Conservation (phyloP, 2,329 filamentous ascomycete species). For the Epichloe hybrida region DNA sequence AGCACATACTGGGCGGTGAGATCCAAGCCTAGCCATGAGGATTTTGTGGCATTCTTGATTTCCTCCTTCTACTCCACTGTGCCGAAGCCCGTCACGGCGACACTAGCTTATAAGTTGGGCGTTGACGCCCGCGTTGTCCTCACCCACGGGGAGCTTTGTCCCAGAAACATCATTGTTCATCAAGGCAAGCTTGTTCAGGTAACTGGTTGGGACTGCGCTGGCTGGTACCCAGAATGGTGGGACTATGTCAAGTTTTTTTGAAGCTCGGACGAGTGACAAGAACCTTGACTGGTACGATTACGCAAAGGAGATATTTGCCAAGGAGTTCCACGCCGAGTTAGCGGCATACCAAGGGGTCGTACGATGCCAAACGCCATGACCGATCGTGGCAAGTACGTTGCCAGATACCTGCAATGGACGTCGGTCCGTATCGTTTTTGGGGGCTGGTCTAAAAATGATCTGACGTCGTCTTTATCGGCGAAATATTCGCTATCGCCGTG, state of each 20-base stretch:
- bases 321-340: constrained; percentile 13
- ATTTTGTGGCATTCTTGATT: constrained; percentile 14
- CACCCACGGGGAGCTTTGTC: constrained; percentile 16
- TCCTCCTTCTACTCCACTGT: constrained; percentile 15
- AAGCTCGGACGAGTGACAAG: constrained; percentile 13
- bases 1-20: constrained; percentile 18
- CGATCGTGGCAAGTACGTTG: background rate
- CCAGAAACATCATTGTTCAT: constrained; percentile 17
- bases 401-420: no score
- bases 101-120: constrained; percentile 11
- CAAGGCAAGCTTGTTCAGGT: constrained; percentile 13
- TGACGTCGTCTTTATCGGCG: no score
- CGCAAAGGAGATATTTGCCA: constrained; percentile 15
- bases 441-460: no score
- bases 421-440: no score
- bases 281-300: constrained; percentile 21
- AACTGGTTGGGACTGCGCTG: constrained; percentile 19
- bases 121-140: constrained; percentile 9
- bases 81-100: constrained; percentile 10
- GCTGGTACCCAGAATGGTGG: constrained; percentile 21
- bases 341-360: constrained; percentile 18
- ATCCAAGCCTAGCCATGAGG: constrained; percentile 4
- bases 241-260: constrained; percentile 22
- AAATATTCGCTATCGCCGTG: no score
- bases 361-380: constrained; percentile 13